Percentiles rank a stretch among this genome's conserved stretches.
These are phyloP conservation scores for Paraconiothyrium brasiliense DNA, from an alignment of 2,329 filamentous ascomycete species.

Conservation along the genomic window DNA sequence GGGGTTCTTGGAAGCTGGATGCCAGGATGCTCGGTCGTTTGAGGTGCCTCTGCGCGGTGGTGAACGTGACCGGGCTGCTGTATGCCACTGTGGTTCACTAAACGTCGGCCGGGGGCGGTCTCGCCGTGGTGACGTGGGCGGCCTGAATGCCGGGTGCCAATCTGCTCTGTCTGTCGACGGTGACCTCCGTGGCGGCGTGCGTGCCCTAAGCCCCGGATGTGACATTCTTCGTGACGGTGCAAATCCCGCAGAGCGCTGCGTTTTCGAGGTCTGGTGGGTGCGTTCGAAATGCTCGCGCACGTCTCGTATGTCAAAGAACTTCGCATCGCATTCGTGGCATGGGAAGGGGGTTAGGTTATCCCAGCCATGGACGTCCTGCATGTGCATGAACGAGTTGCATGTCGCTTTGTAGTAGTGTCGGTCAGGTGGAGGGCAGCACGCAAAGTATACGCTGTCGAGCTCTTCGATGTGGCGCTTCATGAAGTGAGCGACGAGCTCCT, in stretches of 20 bases:
- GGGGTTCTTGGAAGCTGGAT: too few relatives aligned
- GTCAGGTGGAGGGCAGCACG: background rate
- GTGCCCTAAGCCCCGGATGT: too few relatives aligned
- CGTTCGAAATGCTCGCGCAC: background rate
- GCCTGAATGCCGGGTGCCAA: too few relatives aligned
- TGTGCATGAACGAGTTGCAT: background rate
- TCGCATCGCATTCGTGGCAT: background rate
- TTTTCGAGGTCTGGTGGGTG: background rate
- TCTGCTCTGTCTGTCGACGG: too few relatives aligned
- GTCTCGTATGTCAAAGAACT: background rate
- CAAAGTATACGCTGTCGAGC: background rate
- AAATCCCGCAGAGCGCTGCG: background rate
- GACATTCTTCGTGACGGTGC: too few relatives aligned
- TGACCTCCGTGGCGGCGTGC: too few relatives aligned
- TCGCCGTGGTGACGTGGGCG: too few relatives aligned
- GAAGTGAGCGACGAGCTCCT: background rate
- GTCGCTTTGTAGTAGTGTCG: conserved; percentile 1
- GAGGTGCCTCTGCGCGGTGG: too few relatives aligned
- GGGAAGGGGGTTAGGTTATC: background rate
- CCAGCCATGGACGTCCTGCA: background rate
- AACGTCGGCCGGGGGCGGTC: too few relatives aligned
- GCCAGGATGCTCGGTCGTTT: too few relatives aligned
- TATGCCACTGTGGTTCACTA: too few relatives aligned
- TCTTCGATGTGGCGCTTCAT: background rate
- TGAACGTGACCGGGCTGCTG: too few relatives aligned